Evolutionary conservation across 2,329 filamentous ascomycete species (phyloP), one percentile per base, ranked within the genome.

Genomic region (Fusarium goolgardi): DNA sequence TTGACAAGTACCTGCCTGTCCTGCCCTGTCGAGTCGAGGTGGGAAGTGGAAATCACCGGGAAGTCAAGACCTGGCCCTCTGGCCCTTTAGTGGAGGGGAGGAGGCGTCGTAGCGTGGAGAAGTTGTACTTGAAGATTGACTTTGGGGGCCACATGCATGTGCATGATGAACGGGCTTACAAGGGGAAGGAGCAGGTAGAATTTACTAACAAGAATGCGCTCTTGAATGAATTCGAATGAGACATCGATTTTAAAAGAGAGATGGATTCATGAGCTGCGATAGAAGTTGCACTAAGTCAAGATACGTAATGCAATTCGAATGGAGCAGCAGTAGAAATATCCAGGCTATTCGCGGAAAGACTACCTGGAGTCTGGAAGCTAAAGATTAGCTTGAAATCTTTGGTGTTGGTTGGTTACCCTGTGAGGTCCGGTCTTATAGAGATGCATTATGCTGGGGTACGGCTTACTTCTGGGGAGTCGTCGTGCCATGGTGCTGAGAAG

Each of bases 51-150:
- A 69, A 58, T 59, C 51, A 63, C 59, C 55, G 49, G 55, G 63
- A 68, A 50, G 66, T 49, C 55, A 37, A 54, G 35, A 52, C 27
- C 34, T 29, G 50, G 37, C 13, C 45, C 39, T 59, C 35, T 37
- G 35, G 35, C 35, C 35, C 35, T 39, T 39, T 21, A 63, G 66
- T 67, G 66, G 65, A 63, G 58, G 66, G 60, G 56, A 44, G 39
- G 50, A 56, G 61, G 43, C 37, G 37, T 60, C 69, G 41, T 43
- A 69, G 67, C 67, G 52, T 61, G 67, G 67, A 70, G 67, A 67
- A 68, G 59, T 39, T 37, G 29, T 51, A 54, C 41, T 63, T 56
- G 29, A 47, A 63, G 67, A 49, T 60, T 66, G 67, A 44, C 52
- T 66, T 59, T 64, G 67, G 54, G 58, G 67, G 63, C 54, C 62